phyloP scores from a whole-genome alignment of 2,329 filamentous ascomycete species.

The Malbranchea cinnamomea region DNA sequence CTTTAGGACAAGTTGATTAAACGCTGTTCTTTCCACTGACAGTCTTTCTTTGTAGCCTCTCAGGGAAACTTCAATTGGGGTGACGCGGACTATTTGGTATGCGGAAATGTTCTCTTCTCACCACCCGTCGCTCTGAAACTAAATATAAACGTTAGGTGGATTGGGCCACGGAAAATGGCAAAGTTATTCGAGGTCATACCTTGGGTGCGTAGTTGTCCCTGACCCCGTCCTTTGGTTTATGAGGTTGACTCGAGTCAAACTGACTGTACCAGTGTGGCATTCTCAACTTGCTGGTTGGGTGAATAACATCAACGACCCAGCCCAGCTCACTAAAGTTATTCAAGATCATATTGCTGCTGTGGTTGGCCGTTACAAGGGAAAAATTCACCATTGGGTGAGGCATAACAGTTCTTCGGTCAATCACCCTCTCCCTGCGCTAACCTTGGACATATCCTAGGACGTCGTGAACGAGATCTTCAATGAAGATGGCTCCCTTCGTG shows the following conservation, averaged over 20 bases:
- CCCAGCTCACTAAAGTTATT: slow-evolving; percentile 40
- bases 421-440: too few relatives aligned
- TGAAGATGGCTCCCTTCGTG: slow-evolving; percentile 44
- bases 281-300: slow-evolving; percentile 40
- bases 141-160: slow-evolving; percentile 45
- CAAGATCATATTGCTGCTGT: slow-evolving; percentile 46
- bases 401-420: too few relatives aligned
- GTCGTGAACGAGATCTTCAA: slow-evolving; percentile 22
- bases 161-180: slow-evolving; percentile 41
- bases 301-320: slow-evolving; percentile 36
- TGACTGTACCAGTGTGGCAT: slow-evolving; percentile 4
- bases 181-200: slow-evolving; percentile 50
- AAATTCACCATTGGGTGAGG: slow-evolving; percentile 51
- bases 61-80: slow-evolving; percentile 1
- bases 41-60: slow-evolving; percentile 1
- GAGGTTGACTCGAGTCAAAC: slow-evolving; percentile 1
- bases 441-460: too few relatives aligned
- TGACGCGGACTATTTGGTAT: not conserved
- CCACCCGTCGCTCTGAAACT: too few relatives aligned
- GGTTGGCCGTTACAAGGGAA: slow-evolving; percentile 42
- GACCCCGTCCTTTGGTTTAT: slow-evolving; percentile 32
- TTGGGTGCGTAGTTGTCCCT: slow-evolving; percentile 44
- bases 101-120: too few relatives aligned
- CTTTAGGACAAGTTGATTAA: not conserved
- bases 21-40: not conserved